Conservation (phyloP, 352 stramenopile genomes). For the Pythium pyrilobum region DNA sequence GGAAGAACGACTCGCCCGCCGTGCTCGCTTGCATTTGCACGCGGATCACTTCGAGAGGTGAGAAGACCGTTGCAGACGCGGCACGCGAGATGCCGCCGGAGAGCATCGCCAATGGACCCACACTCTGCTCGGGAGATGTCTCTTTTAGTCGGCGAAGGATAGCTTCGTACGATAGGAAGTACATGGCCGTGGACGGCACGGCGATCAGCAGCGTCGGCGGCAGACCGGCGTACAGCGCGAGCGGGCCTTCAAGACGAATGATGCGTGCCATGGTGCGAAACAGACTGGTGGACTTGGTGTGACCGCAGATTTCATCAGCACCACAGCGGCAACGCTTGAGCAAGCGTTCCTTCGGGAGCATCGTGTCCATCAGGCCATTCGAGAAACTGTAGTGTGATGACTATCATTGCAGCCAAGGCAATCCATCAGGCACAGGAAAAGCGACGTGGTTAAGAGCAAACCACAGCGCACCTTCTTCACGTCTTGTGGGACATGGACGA, state of each 20-base stretch:
- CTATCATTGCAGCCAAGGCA: too few relatives aligned
- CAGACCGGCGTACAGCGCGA: conserved; percentile 78
- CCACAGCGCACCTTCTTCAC: conserved; percentile 35
- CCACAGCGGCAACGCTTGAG: conserved; percentile 51
- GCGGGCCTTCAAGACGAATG: conserved; percentile 45
- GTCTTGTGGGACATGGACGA: conserved; percentile 39
- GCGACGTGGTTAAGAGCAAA: too few relatives aligned
- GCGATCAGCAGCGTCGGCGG: conserved; percentile 89
- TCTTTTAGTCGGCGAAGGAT: conserved; percentile 35
- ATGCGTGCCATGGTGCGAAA: conserved; percentile 66
- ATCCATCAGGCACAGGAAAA: too few relatives aligned
- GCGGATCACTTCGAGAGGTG: conserved; percentile 82
- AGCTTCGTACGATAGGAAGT: conserved; percentile 92
- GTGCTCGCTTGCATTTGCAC: conserved; percentile 77
- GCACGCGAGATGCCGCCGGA: conserved; percentile 47
- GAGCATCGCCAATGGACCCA: conserved; percentile 40
- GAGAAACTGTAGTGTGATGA: conserved; percentile 74
- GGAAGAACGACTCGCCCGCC: conserved; percentile 45
- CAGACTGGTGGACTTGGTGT: conserved; percentile 38
- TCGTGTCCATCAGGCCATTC: conserved; percentile 78
- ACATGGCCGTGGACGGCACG: conserved; percentile 91
- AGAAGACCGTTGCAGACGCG: conserved; percentile 63
- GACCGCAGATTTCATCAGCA: conserved; percentile 34
- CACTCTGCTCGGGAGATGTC: conserved; percentile 31
- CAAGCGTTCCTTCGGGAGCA: conserved; percentile 59